Percentiles rank a stretch among this genome's conserved stretches.
phyloP scores from a whole-genome alignment of 345 rosid species.

The Hibiscus trionum region DNA sequence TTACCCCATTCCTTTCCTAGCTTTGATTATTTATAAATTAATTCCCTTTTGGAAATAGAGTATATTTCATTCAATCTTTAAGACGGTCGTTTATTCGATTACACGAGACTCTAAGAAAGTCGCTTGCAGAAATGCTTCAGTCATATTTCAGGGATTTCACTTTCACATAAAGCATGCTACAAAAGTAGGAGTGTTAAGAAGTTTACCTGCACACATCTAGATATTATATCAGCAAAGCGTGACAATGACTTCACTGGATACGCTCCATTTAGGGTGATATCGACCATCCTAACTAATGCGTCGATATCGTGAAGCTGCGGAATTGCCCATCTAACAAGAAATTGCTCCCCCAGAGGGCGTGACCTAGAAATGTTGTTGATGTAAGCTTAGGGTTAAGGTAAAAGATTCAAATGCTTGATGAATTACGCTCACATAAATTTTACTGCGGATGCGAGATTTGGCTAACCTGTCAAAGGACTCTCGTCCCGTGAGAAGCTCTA shows the following conservation, averaged over 20 bases:
- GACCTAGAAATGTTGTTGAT: slow-evolving; percentile 35
- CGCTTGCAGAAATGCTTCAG: not conserved
- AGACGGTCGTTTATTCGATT: not conserved
- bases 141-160: not conserved
- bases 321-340: slow-evolving; percentile 82
- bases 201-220: slow-evolving; percentile 73
- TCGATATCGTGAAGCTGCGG: slow-evolving; percentile 85
- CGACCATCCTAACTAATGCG: slow-evolving; percentile 81
- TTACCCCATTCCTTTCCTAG: not conserved
- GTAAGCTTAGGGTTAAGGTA: not conserved
- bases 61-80: not conserved
- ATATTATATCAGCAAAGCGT: slow-evolving; percentile 90
- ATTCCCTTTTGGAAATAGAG: not conserved
- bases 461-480: slow-evolving; percentile 73
- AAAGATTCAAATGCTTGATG: not conserved
- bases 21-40: not conserved
- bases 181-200: not conserved
- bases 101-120: not conserved
- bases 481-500: slow-evolving; percentile 84
- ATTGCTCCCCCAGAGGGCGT: slow-evolving; percentile 67
- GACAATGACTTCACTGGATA: slow-evolving; percentile 77
- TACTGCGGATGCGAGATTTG: not conserved
- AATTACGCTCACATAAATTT: not conserved
- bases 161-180: not conserved
- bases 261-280: slow-evolving; percentile 54